phyloP scores from a whole-genome alignment of 768 basidiomycete species.

The Rubroboletus pulcherrimus region DNA sequence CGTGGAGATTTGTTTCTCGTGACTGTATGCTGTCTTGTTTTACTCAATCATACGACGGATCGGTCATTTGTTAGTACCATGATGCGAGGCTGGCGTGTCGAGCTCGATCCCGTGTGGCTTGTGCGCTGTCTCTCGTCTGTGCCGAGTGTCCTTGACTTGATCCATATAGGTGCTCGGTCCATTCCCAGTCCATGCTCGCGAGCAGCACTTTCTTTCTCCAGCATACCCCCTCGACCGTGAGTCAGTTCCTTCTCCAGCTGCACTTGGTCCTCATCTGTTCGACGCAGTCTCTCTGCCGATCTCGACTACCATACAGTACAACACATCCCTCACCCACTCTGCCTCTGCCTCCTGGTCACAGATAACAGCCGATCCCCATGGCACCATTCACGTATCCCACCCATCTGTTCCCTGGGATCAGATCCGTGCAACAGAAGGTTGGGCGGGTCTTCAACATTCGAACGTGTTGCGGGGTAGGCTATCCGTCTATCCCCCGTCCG shows the following conservation, averaged over 20 bases:
- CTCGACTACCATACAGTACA: constrained; percentile 37
- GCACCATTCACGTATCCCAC: constrained; percentile 58
- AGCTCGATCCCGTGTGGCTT: constrained; percentile 28
- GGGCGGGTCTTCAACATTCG: constrained; percentile 84
- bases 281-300: constrained; percentile 12
- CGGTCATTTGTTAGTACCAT: neutral
- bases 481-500: constrained; percentile 48
- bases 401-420: constrained; percentile 62
- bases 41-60: neutral
- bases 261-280: neutral
- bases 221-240: constrained; percentile 67
- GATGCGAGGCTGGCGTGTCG: constrained; percentile 21
- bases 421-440: constrained; percentile 75
- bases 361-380: constrained; percentile 38
- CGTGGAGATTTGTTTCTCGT: neutral
- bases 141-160: neutral
- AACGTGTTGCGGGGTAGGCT: constrained; percentile 63
- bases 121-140: constrained; percentile 14
- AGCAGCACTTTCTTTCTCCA: constrained; percentile 80
- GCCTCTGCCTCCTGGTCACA: constrained; percentile 57
- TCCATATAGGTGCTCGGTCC: constrained; percentile 68
- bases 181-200: constrained; percentile 79
- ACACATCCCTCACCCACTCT: constrained; percentile 46
- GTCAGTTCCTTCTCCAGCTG: constrained; percentile 10
- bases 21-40: constrained; percentile 1